phyloP scores from a whole-genome alignment of 345 rosid genomes.

The Reutealis trisperma region DNA sequence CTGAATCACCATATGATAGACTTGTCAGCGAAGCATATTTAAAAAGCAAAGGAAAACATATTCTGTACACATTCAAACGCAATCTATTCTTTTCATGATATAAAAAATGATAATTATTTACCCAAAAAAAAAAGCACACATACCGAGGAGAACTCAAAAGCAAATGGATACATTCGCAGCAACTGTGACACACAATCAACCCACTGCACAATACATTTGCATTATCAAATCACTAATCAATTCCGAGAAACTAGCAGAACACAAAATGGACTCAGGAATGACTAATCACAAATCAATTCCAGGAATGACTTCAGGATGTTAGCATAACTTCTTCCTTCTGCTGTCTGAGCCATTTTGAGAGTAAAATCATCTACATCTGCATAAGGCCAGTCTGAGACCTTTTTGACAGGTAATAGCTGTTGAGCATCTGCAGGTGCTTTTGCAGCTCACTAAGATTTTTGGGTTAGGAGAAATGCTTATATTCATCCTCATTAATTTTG shows the following conservation, averaged over 20 bases:
- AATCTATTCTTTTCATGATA: constrained; percentile 6
- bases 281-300: background rate
- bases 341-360: background rate
- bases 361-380: too few species aligned
- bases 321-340: background rate
- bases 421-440: background rate
- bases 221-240: constrained; percentile 6
- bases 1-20: constrained; percentile 42
- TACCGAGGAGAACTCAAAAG: constrained; percentile 96
- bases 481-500: background rate
- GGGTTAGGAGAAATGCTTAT: background rate
- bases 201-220: constrained; percentile 68
- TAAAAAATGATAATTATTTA: background rate
- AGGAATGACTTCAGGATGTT: background rate
- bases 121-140: constrained; percentile 42
- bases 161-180: constrained; percentile 90
- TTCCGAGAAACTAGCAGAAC: constrained; percentile 6
- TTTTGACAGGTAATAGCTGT: background rate
- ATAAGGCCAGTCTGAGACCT: background rate
- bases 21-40: constrained; percentile 9
- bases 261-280: background rate
- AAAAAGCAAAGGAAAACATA: constrained; percentile 9
- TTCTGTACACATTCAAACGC: constrained; percentile 10
- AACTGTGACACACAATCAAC: constrained; percentile 93
- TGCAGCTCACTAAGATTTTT: background rate